Percentiles rank a stretch among this genome's conserved stretches.
Conservation (phyloP, 2,329 filamentous ascomycete species). For the Amauroascus niger region DNA sequence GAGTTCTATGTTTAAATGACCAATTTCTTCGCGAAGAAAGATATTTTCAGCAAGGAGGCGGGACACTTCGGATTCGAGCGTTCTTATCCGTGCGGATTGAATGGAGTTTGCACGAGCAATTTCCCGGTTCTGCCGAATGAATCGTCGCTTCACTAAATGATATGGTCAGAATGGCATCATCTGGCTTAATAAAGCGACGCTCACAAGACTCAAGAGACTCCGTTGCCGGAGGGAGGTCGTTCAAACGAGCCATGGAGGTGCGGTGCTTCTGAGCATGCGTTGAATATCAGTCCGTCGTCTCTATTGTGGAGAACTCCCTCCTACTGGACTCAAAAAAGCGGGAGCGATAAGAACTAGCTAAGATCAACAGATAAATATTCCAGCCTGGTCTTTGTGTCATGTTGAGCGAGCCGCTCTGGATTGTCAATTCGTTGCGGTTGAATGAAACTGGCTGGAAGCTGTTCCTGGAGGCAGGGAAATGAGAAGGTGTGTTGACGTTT, state of each 20-base stretch:
- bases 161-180: background rate
- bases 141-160: conserved; percentile 50
- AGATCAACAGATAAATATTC: too few relatives aligned
- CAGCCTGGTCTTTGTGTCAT: background rate
- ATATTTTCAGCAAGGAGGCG: conserved; percentile 53
- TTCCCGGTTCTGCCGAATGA: conserved; percentile 57
- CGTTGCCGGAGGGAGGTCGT: conserved; percentile 36
- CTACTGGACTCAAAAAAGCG: background rate
- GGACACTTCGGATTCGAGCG: conserved; percentile 52
- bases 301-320: background rate
- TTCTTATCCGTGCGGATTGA: conserved; percentile 55
- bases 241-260: conserved; percentile 40
- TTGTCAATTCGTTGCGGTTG: background rate
- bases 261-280: background rate
- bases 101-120: conserved; percentile 55
- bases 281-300: background rate
- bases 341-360: too few relatives aligned
- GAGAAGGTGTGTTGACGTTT: conserved; percentile 16
- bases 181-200: conserved; percentile 17
- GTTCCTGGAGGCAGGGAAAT: too few relatives aligned
- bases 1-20: conserved; percentile 47
- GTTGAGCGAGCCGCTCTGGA: background rate
- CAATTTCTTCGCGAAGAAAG: conserved; percentile 49
- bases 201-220: conserved; percentile 43
- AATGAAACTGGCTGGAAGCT: too few relatives aligned